Evolutionary conservation across 768 basidiomycete species (phyloP), one percentile per base, ranked within the genome.

Genomic region (Boletus patriciae): DNA sequence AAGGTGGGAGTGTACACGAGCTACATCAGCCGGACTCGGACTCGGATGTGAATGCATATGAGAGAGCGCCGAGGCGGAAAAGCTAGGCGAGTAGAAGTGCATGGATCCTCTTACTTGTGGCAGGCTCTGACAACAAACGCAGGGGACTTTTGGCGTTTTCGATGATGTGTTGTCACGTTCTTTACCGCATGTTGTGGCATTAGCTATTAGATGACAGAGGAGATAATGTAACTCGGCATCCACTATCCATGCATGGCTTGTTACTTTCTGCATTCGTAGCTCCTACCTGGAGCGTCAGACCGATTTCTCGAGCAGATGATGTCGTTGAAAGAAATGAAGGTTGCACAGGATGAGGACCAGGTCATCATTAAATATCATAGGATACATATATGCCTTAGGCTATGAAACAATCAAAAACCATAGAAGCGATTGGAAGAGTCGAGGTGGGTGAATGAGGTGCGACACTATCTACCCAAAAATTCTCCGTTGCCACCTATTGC

Each of bases 41-140:
- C 18, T 52, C 69, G 19, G 73, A 76, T 37, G 67, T 67, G 21
- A 85, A 85, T 62, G 81, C 81, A 0, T 85, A 85, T 59, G 83
- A 85, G 65, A 73, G 62, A 29, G 59, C 74, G 68, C 45, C 70
- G 49, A 61, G 76, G 66, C 52, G 55, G 47, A 65, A 54, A 34
- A 34, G 34, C n/a, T 64, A 57, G 52, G 64, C 48, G 46, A 36
- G 59, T 38, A 10, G n/a, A 25, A 2, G 10, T 10, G 40, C 15
- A 3, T 16, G 38, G 6, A 4, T 50, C 9, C n/a, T 21, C 11
- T 4, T 43, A 1, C 34, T 8, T 2, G 31, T 37, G 23, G 21
- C n/a, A 18, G 33, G 15, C 4, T 12, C 41, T 59, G 46, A 59
- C 34, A 38, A 33, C 8, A n/a, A 6, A 3, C 12, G 7, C 2